Evolutionary conservation across 805 yeast species (phyloP), one percentile per base, ranked within the genome.

Genomic region (Yarrowia deformans): DNA sequence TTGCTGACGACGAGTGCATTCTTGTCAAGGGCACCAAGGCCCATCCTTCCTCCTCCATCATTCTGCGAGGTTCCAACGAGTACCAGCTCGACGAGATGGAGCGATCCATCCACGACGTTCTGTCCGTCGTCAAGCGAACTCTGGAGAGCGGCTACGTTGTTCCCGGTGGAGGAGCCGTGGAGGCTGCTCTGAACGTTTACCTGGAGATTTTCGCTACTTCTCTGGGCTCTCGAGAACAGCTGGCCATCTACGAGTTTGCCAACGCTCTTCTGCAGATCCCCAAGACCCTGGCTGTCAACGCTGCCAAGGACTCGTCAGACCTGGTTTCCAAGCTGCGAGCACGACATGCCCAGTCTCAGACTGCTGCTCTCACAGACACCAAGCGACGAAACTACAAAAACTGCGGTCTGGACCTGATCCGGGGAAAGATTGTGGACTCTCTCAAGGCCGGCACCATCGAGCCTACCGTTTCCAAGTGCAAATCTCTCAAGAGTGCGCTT

Each of bases 151-250:
- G 98, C 23, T 81, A 85, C 73, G 93, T 96, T 70, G 99, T 95
- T 7, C 98, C 99, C 52, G 99, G 99, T 71, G 99, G 99, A 73
- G 99, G 99, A 71, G 96, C 97, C n/a, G 99, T 95, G 43, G 99
- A 95, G 81, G 85, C 97, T 66, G 98, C 98, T 2, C 84, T 95
- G 77, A 93, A 93, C 81, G 93, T 95, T 67, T 95, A 91, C 79
- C 83, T 95, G 78, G 99, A 95, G 80, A 94, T 91, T 78, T 95
- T 95, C 80, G 99, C 99, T 63, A 95, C 98, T 9, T 93, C 98
- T 0, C 94, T 95, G 66, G 98, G 98, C 3, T 91, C 97, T 19
- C 87, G 99, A 76, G 99, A 95, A 80, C 99, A 95, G 79, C 85
- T 95, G 75, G 98, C 99, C 18, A 95, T 95, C 81, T 97, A 98